Percentiles rank a stretch among this genome's conserved stretches.
Conservation (phyloP, 371 early-diverging fungal genomes). For the Coemansia sp. region DNA sequence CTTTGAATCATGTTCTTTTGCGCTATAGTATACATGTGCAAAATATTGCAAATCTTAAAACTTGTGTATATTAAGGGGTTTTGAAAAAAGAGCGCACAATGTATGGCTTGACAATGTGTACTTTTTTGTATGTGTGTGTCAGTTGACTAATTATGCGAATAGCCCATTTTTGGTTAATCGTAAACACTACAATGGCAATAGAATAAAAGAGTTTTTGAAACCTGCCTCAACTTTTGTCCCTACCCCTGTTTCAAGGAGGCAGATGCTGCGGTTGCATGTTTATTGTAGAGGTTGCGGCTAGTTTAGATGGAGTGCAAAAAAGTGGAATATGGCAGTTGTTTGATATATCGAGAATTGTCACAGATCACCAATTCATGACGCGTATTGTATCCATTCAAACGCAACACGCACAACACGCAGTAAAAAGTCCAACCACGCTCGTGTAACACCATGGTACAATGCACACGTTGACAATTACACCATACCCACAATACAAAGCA, state of each 20-base stretch:
- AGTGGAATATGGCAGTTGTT: background rate
- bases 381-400: background rate
- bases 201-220: background rate
- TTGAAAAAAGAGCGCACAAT: background rate
- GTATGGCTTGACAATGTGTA: background rate
- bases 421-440: background rate
- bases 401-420: background rate
- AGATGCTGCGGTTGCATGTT: background rate
- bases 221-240: no score
- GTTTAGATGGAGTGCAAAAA: background rate
- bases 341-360: background rate
- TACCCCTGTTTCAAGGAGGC: background rate
- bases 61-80: background rate
- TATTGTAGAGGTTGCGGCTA: background rate
- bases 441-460: background rate
- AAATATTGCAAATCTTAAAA: background rate
- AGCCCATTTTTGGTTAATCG: conserved; percentile 1
- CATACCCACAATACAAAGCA: no score
- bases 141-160: conserved; percentile 1
- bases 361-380: background rate
- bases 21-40: background rate
- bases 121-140: background rate
- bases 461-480: no score
- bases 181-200: background rate
- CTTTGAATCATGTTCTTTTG: background rate